These are phyloP conservation scores for Capillidium rhysosporum DNA, from an alignment of 371 early-diverging fungal species.

Conservation along the genomic window DNA sequence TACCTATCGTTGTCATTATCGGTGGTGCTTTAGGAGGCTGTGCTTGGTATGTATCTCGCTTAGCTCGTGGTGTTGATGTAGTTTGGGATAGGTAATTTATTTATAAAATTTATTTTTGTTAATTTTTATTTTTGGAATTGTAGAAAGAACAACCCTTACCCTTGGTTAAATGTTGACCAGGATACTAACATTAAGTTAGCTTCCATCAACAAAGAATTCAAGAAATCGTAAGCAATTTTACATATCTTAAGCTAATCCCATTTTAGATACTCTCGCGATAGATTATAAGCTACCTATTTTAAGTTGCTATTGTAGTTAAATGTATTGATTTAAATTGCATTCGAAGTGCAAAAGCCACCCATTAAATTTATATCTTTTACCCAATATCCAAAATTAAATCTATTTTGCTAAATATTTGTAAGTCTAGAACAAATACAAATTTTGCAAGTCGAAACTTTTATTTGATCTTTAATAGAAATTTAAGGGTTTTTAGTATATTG, in stretches of 20 bases:
- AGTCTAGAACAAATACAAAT: too few relatives aligned
- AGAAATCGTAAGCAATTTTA: slow-evolving; percentile 7
- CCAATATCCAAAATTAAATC: too few relatives aligned
- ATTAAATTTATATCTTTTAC: too few relatives aligned
- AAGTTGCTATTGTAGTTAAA: too few relatives aligned
- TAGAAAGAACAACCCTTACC: slow-evolving; percentile 37
- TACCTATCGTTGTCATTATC: slow-evolving; percentile 41
- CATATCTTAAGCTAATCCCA: not conserved
- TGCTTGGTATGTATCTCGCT: slow-evolving; percentile 29
- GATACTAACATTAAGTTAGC: slow-evolving; percentile 22
- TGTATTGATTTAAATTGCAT: too few relatives aligned
- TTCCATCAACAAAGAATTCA: slow-evolving; percentile 21
- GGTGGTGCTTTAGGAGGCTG: slow-evolving; percentile 33
- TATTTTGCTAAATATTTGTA: too few relatives aligned
- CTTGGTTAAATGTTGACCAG: slow-evolving; percentile 41
- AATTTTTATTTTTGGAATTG: not conserved
- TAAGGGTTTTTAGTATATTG: too few relatives aligned
- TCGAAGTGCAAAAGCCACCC: too few relatives aligned
- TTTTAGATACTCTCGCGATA: not conserved
- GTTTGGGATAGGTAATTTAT: slow-evolving; percentile 23
- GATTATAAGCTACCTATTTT: not conserved
- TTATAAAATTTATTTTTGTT: not conserved
- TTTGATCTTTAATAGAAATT: too few relatives aligned
- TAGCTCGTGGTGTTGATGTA: slow-evolving; percentile 40
- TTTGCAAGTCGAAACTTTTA: too few relatives aligned